A percentile compares a stretch with the other conserved stretches of the same genome.
Evolutionary conservation across 1,139 yeast genomes (phyloP).

Genomic region (Geotrichum europaeum): DNA sequence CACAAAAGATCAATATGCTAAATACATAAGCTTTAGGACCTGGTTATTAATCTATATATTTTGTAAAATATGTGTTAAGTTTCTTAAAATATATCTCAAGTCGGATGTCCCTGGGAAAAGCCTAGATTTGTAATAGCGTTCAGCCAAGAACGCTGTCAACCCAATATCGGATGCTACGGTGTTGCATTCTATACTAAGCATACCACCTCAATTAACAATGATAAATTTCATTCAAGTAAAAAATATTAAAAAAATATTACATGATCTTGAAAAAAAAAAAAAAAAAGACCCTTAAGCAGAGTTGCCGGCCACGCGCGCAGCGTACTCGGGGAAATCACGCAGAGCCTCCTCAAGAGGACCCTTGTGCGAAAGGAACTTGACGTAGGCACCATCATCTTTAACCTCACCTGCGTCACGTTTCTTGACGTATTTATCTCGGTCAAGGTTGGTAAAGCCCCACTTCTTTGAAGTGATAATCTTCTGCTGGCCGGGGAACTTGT

Average conservation of each 20-base stretch:
- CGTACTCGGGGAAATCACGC: constrained; percentile 92
- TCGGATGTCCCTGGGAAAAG: neutral
- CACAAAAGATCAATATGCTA: neutral
- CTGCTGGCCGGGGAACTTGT: constrained; percentile 99
- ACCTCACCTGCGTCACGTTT: constrained; percentile 97
- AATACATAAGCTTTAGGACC: neutral
- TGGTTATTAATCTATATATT: neutral
- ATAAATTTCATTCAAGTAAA: neutral
- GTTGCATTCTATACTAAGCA: neutral
- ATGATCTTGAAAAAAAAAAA: neutral
- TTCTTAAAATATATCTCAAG: neutral
- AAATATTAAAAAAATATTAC: neutral
- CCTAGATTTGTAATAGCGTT: neutral
- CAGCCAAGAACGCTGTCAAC: neutral
- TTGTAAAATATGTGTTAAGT: neutral
- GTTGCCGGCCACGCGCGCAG: constrained; percentile 22
- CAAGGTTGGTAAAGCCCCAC: constrained; percentile 99
- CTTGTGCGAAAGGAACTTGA: constrained; percentile 94
- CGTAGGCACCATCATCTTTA: constrained; percentile 99
- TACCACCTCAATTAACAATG: neutral
- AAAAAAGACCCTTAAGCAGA: constrained; percentile 6
- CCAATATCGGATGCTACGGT: neutral
- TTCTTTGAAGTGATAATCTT: constrained; percentile 98
- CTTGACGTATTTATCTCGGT: constrained; percentile 94
- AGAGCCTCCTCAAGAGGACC: constrained; percentile 92